A percentile compares a stretch with the other conserved stretches of the same genome.
phyloP scores from a whole-genome alignment of 148 eudicot genomes.

The Chenopodium formosanum region DNA sequence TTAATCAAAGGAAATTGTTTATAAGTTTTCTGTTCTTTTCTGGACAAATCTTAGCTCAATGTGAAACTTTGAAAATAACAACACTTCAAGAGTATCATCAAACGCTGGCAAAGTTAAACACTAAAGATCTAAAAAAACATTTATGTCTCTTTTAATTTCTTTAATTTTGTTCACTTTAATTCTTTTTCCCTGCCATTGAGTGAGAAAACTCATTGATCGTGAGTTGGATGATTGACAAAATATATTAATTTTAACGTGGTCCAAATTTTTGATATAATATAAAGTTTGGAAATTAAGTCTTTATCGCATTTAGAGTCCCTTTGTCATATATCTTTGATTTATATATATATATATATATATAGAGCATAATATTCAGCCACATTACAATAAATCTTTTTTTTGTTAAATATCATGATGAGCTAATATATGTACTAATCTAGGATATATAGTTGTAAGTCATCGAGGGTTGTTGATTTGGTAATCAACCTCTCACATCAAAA shows the following conservation, averaged over 20 bases:
- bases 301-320: background rate
- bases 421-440: too few relatives aligned
- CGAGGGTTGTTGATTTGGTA: background rate
- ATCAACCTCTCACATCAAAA: background rate
- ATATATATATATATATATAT: too few relatives aligned
- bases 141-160: background rate
- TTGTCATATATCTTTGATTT: background rate
- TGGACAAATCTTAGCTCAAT: background rate
- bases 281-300: background rate
- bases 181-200: background rate
- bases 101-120: slow-evolving; percentile 5
- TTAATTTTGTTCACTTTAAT: background rate
- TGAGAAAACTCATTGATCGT: slow-evolving; percentile 4
- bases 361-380: background rate
- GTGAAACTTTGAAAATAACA: slow-evolving; percentile 19
- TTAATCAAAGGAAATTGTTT: background rate
- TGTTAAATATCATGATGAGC: too few relatives aligned
- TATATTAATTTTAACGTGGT: slow-evolving; percentile 5
- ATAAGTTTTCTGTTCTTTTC: background rate
- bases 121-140: background rate
- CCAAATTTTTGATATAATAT: slow-evolving; percentile 4
- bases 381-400: too few relatives aligned
- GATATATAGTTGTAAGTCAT: background rate
- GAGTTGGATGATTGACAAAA: slow-evolving; percentile 13
- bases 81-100: slow-evolving; percentile 14